Base-by-base conservation (phyloP, 1,139 yeast genomes). In the Tardiomyces blankii region DNA sequence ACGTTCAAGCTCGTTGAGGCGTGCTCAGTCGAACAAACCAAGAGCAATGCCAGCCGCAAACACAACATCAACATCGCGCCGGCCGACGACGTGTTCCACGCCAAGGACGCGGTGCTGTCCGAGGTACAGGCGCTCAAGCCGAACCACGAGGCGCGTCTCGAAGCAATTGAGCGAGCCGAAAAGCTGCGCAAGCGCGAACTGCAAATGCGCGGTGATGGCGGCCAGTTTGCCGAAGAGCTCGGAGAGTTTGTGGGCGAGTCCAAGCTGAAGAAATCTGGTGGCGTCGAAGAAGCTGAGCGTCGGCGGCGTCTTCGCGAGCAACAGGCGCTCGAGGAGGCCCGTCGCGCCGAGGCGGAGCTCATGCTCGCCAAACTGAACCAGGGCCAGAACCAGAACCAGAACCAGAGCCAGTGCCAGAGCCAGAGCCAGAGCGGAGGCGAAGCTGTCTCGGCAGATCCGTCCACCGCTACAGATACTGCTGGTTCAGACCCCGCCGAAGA, bases 161-260 rank as follows among this genome's bases (percentile, higher is more conserved):
- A 84, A 54, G 98, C 98, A 0, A 85, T 91, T 40, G 83, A 80
- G 55, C 80, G 78, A 48, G 96, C 97, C 0, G 96, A 89, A 58
- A 79, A 79, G 56, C 62, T 87, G 39, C 74, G 97, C 58, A 80
- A 80, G 55, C 79, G 74, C 53, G 95, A 87, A 58, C 73, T 77
- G 49, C 80, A 75, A 52, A 65, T 80, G 54, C 66, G 78, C 54
- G 69, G 72, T 43, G 58, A 69, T 39, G 55, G 48, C 7, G 80
- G 78, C 51, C 82, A 80, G 48, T 89, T 89, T 57, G 87, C 83
- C 60, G 88, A 83, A 53, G 97, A 89, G 58, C 68, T 89, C n/a
- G 94, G 82, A 1, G 83, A 77, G 38, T 89, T 87, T 69, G 95
- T 89, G 4, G 88, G 73, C 9, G 91, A 81, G 44, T 73, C 76